Percentiles rank a stretch among this genome's conserved stretches.
These are phyloP conservation scores for Oxytropis ochrocephala DNA, from an alignment of 306 rosid species.

Conservation along the genomic window DNA sequence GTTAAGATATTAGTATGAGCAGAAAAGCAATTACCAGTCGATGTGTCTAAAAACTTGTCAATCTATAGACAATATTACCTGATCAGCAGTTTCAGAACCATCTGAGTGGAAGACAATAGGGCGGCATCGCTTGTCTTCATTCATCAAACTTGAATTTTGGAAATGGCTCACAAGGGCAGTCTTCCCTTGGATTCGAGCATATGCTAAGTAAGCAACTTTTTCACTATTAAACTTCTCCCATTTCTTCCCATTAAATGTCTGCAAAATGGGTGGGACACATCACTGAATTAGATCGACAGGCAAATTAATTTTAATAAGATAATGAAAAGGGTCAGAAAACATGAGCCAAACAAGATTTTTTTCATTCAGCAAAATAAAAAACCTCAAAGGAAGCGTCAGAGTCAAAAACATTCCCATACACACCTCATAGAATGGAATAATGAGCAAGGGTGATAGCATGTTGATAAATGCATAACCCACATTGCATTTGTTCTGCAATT, in stretches of 20 bases:
- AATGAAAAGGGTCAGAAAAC: background rate
- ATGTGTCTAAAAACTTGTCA: background rate
- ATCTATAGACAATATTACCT: slow-evolving; percentile 36
- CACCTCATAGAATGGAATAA: slow-evolving; percentile 79
- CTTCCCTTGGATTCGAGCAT: slow-evolving; percentile 98
- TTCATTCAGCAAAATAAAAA: slow-evolving; percentile 11
- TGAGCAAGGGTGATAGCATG: slow-evolving; percentile 86
- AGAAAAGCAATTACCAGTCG: background rate
- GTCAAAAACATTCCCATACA: background rate
- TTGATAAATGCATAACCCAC: slow-evolving; percentile 99
- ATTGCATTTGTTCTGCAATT: slow-evolving; percentile 89
- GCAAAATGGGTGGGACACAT: slow-evolving; percentile 23
- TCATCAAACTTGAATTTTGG: slow-evolving; percentile 98
- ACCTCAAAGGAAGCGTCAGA: background rate
- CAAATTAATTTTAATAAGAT: background rate
- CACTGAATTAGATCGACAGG: background rate
- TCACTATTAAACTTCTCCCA: slow-evolving; percentile 99
- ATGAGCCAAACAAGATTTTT: background rate
- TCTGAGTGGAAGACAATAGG: slow-evolving; percentile 92
- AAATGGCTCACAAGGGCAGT: slow-evolving; percentile 90
- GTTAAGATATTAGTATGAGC: background rate
- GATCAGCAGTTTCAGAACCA: slow-evolving; percentile 74
- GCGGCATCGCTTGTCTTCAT: slow-evolving; percentile 96
- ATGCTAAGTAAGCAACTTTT: slow-evolving; percentile 95
- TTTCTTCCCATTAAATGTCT: slow-evolving; percentile 91